A percentile compares a stretch with the other conserved stretches of the same genome.
phyloP scores from a whole-genome alignment of 164 flowering plant species.

The Vitis riparia region DNA sequence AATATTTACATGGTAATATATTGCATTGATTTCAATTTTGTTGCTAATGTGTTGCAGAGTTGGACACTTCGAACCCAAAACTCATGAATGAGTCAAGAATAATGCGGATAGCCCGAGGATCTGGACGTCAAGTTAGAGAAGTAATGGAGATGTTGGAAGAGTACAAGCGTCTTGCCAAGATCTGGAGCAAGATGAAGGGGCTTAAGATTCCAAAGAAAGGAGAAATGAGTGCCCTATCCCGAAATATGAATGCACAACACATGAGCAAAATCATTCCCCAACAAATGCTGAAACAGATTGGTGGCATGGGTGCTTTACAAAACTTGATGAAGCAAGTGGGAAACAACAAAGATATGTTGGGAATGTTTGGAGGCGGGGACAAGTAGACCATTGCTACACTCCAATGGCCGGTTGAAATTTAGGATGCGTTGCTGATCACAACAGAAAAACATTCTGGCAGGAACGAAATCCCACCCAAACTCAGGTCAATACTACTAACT shows the following conservation, averaged over 20 bases:
- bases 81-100: constrained; percentile 85
- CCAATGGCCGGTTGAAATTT: not conserved
- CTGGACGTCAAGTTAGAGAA: constrained; percentile 70
- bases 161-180: constrained; percentile 91
- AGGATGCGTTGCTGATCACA: not conserved
- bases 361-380: constrained; percentile 79
- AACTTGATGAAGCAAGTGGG: constrained; percentile 98
- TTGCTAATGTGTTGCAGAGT: constrained; percentile 52
- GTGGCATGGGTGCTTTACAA: constrained; percentile 95
- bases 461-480: not conserved
- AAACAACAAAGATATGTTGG: constrained; percentile 81
- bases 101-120: constrained; percentile 86
- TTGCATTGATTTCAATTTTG: not conserved
- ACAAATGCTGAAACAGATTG: constrained; percentile 92
- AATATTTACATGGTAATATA: not conserved
- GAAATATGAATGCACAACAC: constrained; percentile 94
- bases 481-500: not conserved
- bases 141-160: constrained; percentile 96
- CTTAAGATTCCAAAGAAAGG: constrained; percentile 96
- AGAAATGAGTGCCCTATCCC: constrained; percentile 86
- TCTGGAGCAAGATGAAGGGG: constrained; percentile 98
- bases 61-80: constrained; percentile 94
- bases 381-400: constrained; percentile 22
- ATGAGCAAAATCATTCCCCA: constrained; percentile 98
- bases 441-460: not conserved